Percentiles rank a stretch among this genome's conserved stretches.
Conservation (phyloP, 75 land plant species). For the Pseudotsuga menziesii region DNA sequence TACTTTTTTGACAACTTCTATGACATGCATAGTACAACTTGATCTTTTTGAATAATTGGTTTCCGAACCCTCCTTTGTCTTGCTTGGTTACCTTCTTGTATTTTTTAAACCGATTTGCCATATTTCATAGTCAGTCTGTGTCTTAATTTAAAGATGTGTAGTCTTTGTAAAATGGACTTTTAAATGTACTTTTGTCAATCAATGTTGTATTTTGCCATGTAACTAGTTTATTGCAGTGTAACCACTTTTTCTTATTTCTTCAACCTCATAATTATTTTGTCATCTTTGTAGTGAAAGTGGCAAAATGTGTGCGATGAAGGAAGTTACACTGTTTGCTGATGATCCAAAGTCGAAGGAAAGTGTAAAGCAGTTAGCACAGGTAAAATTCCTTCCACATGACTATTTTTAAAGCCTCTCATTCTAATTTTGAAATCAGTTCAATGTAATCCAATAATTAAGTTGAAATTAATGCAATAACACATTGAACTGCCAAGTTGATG, state of each 20-base stretch:
- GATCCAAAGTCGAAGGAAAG: conserved; percentile 92
- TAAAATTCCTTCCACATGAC: conserved; percentile 10
- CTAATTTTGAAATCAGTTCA: neutral
- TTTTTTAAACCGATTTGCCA: neutral
- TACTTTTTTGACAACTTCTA: neutral
- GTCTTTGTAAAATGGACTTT: neutral
- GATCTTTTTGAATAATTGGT: neutral
- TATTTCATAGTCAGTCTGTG: neutral
- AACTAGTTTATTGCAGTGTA: neutral
- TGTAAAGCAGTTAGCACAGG: conserved; percentile 76
- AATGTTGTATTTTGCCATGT: neutral
- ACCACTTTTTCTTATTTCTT: neutral
- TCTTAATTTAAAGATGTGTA: neutral
- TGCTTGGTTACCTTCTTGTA: neutral
- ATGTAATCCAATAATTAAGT: too few species aligned
- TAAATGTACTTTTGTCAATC: neutral
- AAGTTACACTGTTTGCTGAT: conserved; percentile 83
- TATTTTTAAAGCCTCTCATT: neutral
- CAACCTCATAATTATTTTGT: neutral
- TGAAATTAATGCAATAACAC: neutral
- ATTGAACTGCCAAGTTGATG: neutral
- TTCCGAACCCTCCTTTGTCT: neutral
- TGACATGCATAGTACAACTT: neutral
- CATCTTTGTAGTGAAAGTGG: conserved; percentile 76
- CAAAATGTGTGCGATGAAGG: conserved; percentile 99